Conservation (phyloP, 495 filamentous ascomycete genomes). For the Aspergillus hancockii region DNA sequence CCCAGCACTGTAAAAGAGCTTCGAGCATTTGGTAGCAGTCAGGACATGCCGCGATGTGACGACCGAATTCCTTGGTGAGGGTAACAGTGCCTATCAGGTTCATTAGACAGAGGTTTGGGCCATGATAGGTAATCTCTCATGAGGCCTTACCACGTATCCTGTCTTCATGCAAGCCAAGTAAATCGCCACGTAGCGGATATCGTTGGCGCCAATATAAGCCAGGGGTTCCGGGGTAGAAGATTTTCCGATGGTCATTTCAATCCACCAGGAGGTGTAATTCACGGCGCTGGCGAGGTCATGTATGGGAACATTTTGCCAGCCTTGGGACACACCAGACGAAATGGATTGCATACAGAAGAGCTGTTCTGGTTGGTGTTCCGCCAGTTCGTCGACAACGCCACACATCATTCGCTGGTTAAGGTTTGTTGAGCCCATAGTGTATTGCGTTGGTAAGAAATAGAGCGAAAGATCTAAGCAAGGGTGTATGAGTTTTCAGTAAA, state of each 20-base stretch:
- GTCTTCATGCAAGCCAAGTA: conserved; percentile 30
- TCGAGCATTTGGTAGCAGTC: too few relatives aligned
- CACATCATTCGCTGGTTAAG: too few relatives aligned
- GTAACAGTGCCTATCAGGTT: conserved; percentile 26
- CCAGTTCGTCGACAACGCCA: conserved; percentile 50
- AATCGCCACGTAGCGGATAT: conserved; percentile 29
- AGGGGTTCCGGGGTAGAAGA: conserved; percentile 21
- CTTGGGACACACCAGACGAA: conserved; percentile 45
- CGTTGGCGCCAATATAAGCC: conserved; percentile 35
- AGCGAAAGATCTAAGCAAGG: too few relatives aligned
- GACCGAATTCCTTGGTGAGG: conserved; percentile 41
- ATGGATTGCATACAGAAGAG: conserved; percentile 46
- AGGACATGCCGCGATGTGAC: too few relatives aligned
- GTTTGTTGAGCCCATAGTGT: too few relatives aligned
- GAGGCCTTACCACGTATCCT: conserved; percentile 22
- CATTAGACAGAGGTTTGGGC: not conserved
- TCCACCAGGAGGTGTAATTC: conserved; percentile 51
- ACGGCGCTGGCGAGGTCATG: conserved; percentile 51
- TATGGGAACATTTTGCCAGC: conserved; percentile 53
- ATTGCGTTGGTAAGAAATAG: too few relatives aligned
- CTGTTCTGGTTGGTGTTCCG: conserved; percentile 34
- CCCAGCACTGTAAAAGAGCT: too few relatives aligned
- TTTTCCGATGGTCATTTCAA: conserved; percentile 35
- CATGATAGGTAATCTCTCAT: not conserved
- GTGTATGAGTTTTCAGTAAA: too few relatives aligned